Evolutionary conservation across 345 rosid species (phyloP).

Genomic region (Sonneratia caseolaris): DNA sequence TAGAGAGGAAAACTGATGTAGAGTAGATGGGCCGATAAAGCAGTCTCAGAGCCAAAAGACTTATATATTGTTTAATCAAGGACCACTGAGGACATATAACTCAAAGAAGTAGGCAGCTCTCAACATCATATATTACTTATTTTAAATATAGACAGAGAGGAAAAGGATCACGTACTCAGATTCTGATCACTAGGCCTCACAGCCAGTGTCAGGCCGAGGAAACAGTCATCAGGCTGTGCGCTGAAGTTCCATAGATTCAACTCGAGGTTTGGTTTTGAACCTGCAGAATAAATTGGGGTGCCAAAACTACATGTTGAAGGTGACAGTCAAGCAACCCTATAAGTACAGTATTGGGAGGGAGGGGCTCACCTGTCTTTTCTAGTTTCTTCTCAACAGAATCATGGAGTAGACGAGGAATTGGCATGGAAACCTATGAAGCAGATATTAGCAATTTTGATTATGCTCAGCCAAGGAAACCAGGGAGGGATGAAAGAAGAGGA

Average conservation of each 20-base stretch:
- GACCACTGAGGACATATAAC: background rate
- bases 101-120: background rate
- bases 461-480: background rate
- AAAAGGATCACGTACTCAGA: constrained; percentile 34
- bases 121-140: background rate
- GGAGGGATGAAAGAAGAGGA: constrained; percentile 7
- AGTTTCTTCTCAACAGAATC: constrained; percentile 75
- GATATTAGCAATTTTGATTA: constrained; percentile 15
- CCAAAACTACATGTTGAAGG: background rate
- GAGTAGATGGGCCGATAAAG: background rate
- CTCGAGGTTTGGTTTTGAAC: constrained; percentile 79
- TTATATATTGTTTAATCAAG: background rate
- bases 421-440: constrained; percentile 37
- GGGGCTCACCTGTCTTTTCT: constrained; percentile 50
- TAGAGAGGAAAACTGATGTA: background rate
- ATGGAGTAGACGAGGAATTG: constrained; percentile 54
- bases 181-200: constrained; percentile 74
- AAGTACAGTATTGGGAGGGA: background rate
- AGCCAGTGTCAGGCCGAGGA: constrained; percentile 84
- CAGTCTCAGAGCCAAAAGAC: background rate
- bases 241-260: constrained; percentile 86
- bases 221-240: constrained; percentile 73
- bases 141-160: background rate
- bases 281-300: constrained; percentile 18
- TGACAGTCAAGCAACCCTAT: background rate